These are phyloP conservation scores for Phlebiopsis flavidoalba DNA, from an alignment of 768 basidiomycete genomes.

Conservation along the genomic window DNA sequence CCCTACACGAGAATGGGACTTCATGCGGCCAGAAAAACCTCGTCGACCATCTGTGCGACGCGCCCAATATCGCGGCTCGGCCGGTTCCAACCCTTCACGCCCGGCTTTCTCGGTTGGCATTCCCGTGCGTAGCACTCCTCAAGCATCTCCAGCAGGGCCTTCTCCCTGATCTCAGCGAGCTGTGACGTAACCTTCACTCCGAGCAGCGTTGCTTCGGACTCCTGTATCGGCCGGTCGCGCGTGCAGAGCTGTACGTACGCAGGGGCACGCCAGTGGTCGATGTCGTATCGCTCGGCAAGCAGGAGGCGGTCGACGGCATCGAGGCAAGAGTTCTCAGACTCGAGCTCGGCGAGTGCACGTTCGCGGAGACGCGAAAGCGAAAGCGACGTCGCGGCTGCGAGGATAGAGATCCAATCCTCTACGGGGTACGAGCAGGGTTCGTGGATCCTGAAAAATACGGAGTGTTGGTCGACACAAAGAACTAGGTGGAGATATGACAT, in stretches of 20 bases:
- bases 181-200: conserved; percentile 2
- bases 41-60: conserved; percentile 37
- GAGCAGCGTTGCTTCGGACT: conserved; percentile 6
- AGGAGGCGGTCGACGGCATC: conserved; percentile 10
- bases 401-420: conserved; percentile 32
- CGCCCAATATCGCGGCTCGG: conserved; percentile 72
- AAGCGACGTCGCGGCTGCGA: conserved; percentile 34
- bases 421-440: conserved; percentile 14
- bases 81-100: conserved; percentile 42
- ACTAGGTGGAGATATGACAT: conserved; percentile 8
- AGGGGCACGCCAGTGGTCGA: conserved; percentile 1
- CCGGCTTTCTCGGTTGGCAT: conserved; percentile 18
- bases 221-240: background rate
- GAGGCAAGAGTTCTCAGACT: background rate
- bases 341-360: conserved; percentile 5
- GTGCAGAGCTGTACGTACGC: conserved; percentile 9
- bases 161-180: conserved; percentile 8
- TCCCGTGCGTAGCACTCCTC: background rate
- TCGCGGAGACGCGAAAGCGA: conserved; percentile 10
- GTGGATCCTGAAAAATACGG: conserved; percentile 10
- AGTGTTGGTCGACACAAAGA: background rate
- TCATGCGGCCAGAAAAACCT: background rate
- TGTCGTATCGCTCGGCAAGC: conserved; percentile 4
- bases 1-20: too few relatives aligned
- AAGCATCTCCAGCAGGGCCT: conserved; percentile 7